Evolutionary conservation across 1,284 basidiomycete genomes (phyloP).

Genomic region (Sporisorium exsertum): DNA sequence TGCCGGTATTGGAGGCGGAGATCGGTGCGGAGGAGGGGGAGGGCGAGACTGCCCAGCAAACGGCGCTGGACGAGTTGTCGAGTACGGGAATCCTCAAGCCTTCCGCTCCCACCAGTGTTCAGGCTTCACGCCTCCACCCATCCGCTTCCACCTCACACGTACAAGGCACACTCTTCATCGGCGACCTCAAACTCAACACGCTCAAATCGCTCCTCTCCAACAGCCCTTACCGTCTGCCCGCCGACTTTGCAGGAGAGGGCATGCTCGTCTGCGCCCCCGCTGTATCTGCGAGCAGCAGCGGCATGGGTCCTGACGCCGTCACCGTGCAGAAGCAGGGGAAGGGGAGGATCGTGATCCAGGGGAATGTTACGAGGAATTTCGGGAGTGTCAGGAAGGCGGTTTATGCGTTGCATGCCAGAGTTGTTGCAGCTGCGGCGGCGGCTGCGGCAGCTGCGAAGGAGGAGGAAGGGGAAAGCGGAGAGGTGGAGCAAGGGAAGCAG

Average conservation of each 20-base stretch:
- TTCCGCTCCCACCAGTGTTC: not conserved
- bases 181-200: constrained; percentile 66
- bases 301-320: constrained; percentile 39
- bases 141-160: not conserved
- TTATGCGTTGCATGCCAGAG: constrained; percentile 61
- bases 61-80: not conserved
- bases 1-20: constrained; percentile 26
- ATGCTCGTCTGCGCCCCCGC: constrained; percentile 64
- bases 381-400: constrained; percentile 56
- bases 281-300: not conserved
- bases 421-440: constrained; percentile 12
- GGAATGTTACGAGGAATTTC: constrained; percentile 57
- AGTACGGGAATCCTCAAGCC: not conserved
- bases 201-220: constrained; percentile 53
- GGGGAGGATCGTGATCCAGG: constrained; percentile 65
- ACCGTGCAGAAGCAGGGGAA: constrained; percentile 57
- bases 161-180: constrained; percentile 63
- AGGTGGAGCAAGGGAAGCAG: not conserved
- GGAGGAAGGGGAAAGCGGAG: not conserved
- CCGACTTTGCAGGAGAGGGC: constrained; percentile 68
- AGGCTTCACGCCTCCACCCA: not conserved
- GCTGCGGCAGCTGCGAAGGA: not conserved
- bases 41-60: not conserved
- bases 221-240: constrained; percentile 47
- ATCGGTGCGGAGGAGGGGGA: not conserved